Base-by-base conservation (phyloP, 78 protist species). In the Parvularia atlantis region DNA sequence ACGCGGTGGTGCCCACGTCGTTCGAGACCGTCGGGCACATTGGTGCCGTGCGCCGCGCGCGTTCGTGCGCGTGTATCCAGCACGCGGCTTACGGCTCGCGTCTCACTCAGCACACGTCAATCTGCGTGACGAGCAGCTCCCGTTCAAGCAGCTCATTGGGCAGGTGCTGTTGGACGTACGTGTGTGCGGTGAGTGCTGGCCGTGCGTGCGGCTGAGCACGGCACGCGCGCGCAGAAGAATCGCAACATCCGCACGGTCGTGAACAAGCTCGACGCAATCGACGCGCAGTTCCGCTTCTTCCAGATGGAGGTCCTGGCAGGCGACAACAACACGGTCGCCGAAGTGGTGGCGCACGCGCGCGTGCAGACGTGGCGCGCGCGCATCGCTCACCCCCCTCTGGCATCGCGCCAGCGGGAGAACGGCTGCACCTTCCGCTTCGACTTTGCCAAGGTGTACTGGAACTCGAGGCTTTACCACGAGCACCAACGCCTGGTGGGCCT, bases 361-460 rank as follows among this genome's bases (percentile, higher is more conserved):
- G 46, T 41, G 19, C 54, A 48, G 22, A 4, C 5, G 11, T 13
- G 4, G n/a, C n/a, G n/a, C n/a, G n/a, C n/a, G n/a, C n/a, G n/a
- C n/a, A n/a, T n/a, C n/a, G n/a, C n/a, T n/a, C n/a, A n/a, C n/a
- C n/a, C n/a, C n/a, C n/a, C n/a, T n/a, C n/a, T n/a, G n/a, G n/a
- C n/a, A n/a, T n/a, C n/a, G n/a, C 68, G n/a, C n/a, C 14, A 81
- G 86, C 61, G 75, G 20, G 95, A 94, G 73, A 80, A 82, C 75
- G 89, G 86, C 43, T 83, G 86, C 77, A 20, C 24, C 59, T 95
- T 92, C 77, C 30, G 31, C 30, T 78, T 95, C 43, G 81, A 91
- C 78, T 93, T 78, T 71, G 66, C 63, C 63, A 77, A 80, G 70
- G 97, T 93, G 57, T 95, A 93, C 78, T 95, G 97, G 97, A 95